Percentiles rank a stretch among this genome's conserved stretches.
These are phyloP conservation scores for Phytophthora multivora DNA, from an alignment of 352 stramenopile genomes.

Conservation along the genomic window DNA sequence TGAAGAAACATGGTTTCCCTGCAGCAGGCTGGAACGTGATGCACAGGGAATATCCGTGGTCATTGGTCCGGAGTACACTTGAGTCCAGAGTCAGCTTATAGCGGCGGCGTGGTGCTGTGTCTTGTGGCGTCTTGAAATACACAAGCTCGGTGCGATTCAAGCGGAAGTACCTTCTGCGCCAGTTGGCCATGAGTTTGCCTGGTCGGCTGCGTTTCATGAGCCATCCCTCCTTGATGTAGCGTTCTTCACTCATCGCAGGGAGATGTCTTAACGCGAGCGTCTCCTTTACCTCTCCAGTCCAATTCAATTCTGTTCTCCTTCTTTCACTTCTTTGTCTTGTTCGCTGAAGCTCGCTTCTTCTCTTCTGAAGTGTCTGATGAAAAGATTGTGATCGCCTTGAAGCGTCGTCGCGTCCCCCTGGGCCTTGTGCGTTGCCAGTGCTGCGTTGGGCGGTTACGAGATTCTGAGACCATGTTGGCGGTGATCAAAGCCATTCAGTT, in stretches of 20 bases:
- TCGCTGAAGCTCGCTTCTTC: slow-evolving; percentile 7
- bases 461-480: background rate
- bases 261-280: too few relatives aligned
- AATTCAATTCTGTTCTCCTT: too few relatives aligned
- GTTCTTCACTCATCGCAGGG: too few relatives aligned
- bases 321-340: background rate
- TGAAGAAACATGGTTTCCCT: too few relatives aligned
- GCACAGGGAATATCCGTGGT: too few relatives aligned
- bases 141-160: slow-evolving; percentile 56
- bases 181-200: slow-evolving; percentile 47
- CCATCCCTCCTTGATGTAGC: background rate
- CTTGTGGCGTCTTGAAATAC: too few relatives aligned
- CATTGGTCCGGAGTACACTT: too few relatives aligned
- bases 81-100: too few relatives aligned
- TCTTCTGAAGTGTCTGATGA: slow-evolving; percentile 6
- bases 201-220: slow-evolving; percentile 66
- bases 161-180: slow-evolving; percentile 57
- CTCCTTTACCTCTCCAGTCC: too few relatives aligned
- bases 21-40: too few relatives aligned
- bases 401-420: background rate
- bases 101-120: too few relatives aligned
- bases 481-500: too few relatives aligned
- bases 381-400: slow-evolving; percentile 25
- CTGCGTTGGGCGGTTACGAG: background rate
- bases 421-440: slow-evolving; percentile 9